Base-by-base conservation (phyloP, 768 basidiomycete species). In the Hydnum rufescens region DNA sequence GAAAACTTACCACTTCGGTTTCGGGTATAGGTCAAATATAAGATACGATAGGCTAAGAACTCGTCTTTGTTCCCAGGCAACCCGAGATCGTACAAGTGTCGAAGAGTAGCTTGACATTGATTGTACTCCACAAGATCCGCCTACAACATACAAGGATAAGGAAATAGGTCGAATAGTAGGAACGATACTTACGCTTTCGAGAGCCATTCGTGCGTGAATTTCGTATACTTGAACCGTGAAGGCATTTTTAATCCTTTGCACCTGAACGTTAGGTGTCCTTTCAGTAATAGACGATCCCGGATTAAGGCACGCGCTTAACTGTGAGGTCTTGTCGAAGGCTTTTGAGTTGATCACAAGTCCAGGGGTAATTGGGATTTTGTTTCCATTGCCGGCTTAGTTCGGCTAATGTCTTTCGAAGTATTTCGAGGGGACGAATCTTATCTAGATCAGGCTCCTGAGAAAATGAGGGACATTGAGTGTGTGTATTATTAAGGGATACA, bases 281-380 rank as follows among this genome's bases (percentile, higher is more conserved):
- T 19, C 4, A 16, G 50, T 18, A 58, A 4, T 22, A 4, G 42
- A 26, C 6, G 32, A 42, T n/a, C 4, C 13, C n/a, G 5, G 32
- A 30, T 47, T 23, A 25, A 47, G 44, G 8, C 13, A 29, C 54
- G 30, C 44, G 75, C 85, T 69, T 68, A 8, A 93, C 93, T 59
- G 92, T 97, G 55, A 99, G 73, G 70, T 99, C 95, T 65, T 97
- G 95, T 39, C 95, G 78, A 54, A 99, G 68, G 64, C 85, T 89
- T 72, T 99, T 97, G 70, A 99, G 88, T 65, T 99, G 95, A 61
- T 84, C 95, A 63, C 93, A 90, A 62, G 96, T 87, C 80, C 88
- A 99, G 53, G 74, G 67, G 61, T 96, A 95, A 62, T 73, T 72
- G 31, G 64, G 61, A 57, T 83, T 85, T 58, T 82, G 74, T 59